Evolutionary conservation across 306 rosid genomes (phyloP).

Genomic region (Argentina anserina): DNA sequence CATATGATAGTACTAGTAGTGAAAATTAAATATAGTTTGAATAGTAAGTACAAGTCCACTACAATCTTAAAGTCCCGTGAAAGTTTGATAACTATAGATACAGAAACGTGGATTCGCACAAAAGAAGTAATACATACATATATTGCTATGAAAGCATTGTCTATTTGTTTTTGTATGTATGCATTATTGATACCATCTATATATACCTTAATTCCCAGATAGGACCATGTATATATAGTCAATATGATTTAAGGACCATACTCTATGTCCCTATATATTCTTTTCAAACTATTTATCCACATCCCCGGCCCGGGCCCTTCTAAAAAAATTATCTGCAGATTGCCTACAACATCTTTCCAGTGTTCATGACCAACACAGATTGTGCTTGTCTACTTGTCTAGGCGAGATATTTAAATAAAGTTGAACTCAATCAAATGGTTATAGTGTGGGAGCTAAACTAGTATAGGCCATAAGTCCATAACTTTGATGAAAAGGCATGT

Average conservation of each 20-base stretch:
- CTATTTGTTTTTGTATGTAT: background rate
- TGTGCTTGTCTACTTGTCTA: background rate
- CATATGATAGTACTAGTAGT: background rate
- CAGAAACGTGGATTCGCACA: slow-evolving; percentile 27
- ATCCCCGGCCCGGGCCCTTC: too few relatives aligned
- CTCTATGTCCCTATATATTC: background rate
- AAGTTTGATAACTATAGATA: background rate
- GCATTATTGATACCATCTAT: background rate
- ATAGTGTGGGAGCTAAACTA: background rate
- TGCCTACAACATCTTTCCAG: background rate
- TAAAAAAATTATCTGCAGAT: background rate
- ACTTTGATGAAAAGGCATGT: background rate
- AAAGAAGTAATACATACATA: too few relatives aligned
- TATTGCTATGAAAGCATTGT: too few relatives aligned
- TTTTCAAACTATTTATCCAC: too few relatives aligned
- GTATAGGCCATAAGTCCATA: background rate
- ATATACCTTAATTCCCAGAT: background rate
- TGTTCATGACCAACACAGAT: background rate
- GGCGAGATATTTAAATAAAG: background rate
- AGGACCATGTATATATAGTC: background rate
- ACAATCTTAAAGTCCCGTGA: background rate
- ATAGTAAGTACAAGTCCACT: slow-evolving; percentile 3
- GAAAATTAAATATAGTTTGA: too few relatives aligned
- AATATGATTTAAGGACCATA: background rate
- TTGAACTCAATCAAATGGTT: background rate